phyloP scores from a whole-genome alignment of 2,329 filamentous ascomycete species.

The Ophiostoma angusticollis region DNA sequence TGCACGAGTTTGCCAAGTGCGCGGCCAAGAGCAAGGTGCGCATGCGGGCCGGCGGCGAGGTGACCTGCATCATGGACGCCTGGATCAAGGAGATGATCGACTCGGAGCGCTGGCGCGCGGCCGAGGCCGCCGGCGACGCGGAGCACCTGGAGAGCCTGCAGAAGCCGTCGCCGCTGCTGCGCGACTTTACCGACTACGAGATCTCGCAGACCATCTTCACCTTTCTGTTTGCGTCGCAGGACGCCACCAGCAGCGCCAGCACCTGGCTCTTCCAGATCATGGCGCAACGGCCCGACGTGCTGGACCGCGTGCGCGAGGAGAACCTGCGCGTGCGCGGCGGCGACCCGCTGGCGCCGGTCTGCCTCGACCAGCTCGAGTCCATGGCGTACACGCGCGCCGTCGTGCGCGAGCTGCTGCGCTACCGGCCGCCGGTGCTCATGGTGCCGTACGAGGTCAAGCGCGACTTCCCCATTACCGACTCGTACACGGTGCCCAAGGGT shows the following conservation, averaged over 20 bases:
- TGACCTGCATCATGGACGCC: constrained; percentile 88
- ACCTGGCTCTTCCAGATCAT: constrained; percentile 94
- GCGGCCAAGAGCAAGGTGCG: constrained; percentile 86
- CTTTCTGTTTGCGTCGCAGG: constrained; percentile 93
- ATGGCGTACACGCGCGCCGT: constrained; percentile 85
- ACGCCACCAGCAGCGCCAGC: constrained; percentile 84
- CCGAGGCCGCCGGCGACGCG: constrained; percentile 62
- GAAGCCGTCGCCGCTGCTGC: constrained; percentile 73
- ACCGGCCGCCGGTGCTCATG: constrained; percentile 93
- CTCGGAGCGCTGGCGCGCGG: constrained; percentile 69
- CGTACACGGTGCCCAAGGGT: constrained; percentile 87
- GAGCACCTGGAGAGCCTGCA: constrained; percentile 53
- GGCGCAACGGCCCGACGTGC: constrained; percentile 83
- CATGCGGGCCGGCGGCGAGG: constrained; percentile 76
- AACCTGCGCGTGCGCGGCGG: constrained; percentile 67
- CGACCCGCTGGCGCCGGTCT: constrained; percentile 55
- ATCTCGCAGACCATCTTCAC: constrained; percentile 91
- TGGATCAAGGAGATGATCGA: constrained; percentile 86
- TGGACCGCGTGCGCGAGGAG: constrained; percentile 85
- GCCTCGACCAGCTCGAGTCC: constrained; percentile 77
- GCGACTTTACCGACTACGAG: constrained; percentile 80
- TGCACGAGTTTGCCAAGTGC: constrained; percentile 80
- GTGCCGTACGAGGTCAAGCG: constrained; percentile 93
- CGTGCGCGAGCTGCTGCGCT: constrained; percentile 81
- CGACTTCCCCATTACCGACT: constrained; percentile 75